Percentiles rank a stretch among this genome's conserved stretches.
These are phyloP conservation scores for Psidium guajava DNA, from an alignment of 345 rosid species.

Conservation along the genomic window DNA sequence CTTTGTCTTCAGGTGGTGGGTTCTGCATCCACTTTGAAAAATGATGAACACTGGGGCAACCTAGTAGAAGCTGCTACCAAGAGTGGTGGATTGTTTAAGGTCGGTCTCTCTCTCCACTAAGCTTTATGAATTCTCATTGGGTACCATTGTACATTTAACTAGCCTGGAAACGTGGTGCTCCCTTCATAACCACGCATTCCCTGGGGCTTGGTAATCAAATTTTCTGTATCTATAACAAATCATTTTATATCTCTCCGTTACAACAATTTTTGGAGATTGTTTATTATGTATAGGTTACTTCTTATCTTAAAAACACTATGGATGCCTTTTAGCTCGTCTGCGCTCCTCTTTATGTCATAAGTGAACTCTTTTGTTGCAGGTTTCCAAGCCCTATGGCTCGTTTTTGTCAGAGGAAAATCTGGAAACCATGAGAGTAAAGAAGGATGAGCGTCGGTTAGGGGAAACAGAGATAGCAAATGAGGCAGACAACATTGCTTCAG, in stretches of 20 bases:
- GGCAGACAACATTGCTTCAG: slow-evolving; percentile 15
- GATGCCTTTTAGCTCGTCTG: neutral
- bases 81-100: slow-evolving; percentile 57
- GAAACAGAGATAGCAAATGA: slow-evolving; percentile 8
- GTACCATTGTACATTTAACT: neutral
- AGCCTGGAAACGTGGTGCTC: neutral
- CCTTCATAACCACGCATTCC: neutral
- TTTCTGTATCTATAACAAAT: neutral
- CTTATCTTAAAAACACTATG: neutral
- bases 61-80: slow-evolving; percentile 68
- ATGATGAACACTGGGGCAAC: slow-evolving; percentile 72
- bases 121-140: neutral
- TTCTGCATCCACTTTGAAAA: slow-evolving; percentile 60
- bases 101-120: neutral
- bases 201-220: neutral
- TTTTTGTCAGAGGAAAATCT: slow-evolving; percentile 56
- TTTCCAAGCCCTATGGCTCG: slow-evolving; percentile 54
- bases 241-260: neutral
- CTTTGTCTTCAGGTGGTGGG: slow-evolving; percentile 68
- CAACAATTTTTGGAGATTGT: neutral
- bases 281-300: neutral
- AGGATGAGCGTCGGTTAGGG: neutral
- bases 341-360: neutral
- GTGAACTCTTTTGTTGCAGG: slow-evolving; percentile 27
- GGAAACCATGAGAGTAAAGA: slow-evolving; percentile 27